Percentiles rank a stretch among this genome's conserved stretches.
Evolutionary conservation across 306 rosid species (phyloP).

Genomic region (Inga laurina): DNA sequence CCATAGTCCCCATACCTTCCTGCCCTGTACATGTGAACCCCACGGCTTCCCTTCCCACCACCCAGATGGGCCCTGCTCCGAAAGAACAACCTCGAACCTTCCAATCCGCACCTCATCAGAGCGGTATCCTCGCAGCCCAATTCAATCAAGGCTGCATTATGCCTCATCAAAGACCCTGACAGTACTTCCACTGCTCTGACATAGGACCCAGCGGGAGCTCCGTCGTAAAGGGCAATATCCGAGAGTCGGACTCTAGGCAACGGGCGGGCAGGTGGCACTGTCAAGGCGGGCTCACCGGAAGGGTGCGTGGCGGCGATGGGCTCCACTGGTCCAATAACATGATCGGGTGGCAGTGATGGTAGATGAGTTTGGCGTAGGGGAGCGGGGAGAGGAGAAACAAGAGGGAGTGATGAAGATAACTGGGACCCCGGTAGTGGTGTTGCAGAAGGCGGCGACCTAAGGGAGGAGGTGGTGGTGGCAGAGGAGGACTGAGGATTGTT

Average conservation of each 20-base stretch:
- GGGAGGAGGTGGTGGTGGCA: conserved; percentile 40
- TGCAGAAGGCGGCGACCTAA: conserved; percentile 67
- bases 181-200: conserved; percentile 73
- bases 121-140: conserved; percentile 69
- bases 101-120: conserved; percentile 86
- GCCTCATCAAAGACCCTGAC: conserved; percentile 71
- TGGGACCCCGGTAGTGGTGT: conserved; percentile 40
- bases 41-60: conserved; percentile 73
- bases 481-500: conserved; percentile 56
- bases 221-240: conserved; percentile 76
- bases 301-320: conserved; percentile 55
- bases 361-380: conserved; percentile 49
- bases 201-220: conserved; percentile 66
- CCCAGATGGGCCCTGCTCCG: conserved; percentile 65
- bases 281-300: conserved; percentile 42
- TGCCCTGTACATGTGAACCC: conserved; percentile 85
- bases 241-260: conserved; percentile 73
- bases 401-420: conserved; percentile 39
- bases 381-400: conserved; percentile 32
- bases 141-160: conserved; percentile 86
- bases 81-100: conserved; percentile 77
- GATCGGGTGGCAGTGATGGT: conserved; percentile 40
- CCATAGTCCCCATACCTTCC: conserved; percentile 62
- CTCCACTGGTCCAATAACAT: conserved; percentile 37
- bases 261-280: conserved; percentile 40